Base-by-base conservation (phyloP, 352 stramenopile species). In the Plasmopara halstedii region DNA sequence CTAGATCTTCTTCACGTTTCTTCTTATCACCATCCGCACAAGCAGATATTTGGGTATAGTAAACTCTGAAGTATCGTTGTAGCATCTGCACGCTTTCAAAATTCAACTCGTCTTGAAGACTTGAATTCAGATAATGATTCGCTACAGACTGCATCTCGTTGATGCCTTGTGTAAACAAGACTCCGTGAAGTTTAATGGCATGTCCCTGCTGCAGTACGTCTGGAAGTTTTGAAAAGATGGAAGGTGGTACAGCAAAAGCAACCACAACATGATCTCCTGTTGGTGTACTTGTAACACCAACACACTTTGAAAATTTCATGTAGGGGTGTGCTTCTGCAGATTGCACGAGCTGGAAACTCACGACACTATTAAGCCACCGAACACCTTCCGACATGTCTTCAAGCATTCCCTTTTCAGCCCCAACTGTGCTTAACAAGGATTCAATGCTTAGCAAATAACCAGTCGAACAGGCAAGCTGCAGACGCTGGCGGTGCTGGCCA, bases 371-470 rank as follows among this genome's bases (percentile, higher is more conserved):
- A 7, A 97, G 59, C 86, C 83, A 96, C 40, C 87, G 62, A 33
- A 92, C 53, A 18, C 83, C 85, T 33, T 92, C 86, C 4, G 70
- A 73, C 73, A 97, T 87, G 50, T 97, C 88, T 65, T 95, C 77
- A 3, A 98, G 79, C 95, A 98, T 98, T n/a, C 87, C 89, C 37
- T 96, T 85, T 61, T 98, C 95, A 38, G 91, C 94, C 13, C 92
- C 91, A 20, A 95, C 81, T 17, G 95, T 96, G 57, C 80, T 96
- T 25, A 98, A 50, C 11, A 98, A 66, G 15, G 90, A 96, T 62
- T 98, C 92, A 53, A 97, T 97, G 47, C 82, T 95, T 33, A 98
- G 64, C 17, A 97, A 58, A 36, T 91, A 95, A 0, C 83, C 83
- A 0, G 74, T 85, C 18, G 67, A 72, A 27, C 71, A 88, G 14